phyloP scores from a whole-genome alignment of 345 rosid species.

The Brassica juncea region DNA sequence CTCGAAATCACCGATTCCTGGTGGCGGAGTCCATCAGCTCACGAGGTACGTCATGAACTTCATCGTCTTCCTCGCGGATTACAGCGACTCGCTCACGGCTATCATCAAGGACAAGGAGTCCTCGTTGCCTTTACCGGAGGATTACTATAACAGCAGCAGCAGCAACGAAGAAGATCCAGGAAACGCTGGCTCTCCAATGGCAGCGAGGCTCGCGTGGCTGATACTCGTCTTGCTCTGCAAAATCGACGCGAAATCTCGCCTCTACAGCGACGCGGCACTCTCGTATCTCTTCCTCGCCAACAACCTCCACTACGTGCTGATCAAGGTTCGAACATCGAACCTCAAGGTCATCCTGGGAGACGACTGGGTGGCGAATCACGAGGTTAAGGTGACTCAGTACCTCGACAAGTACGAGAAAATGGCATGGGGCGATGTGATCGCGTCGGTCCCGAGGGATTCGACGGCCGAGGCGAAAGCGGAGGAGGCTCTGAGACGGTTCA shows the following conservation, averaged over 20 bases:
- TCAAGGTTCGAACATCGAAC: conserved; percentile 56
- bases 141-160: conserved; percentile 41
- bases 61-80: conserved; percentile 67
- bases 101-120: conserved; percentile 52
- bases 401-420: conserved; percentile 57
- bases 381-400: conserved; percentile 56
- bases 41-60: conserved; percentile 93
- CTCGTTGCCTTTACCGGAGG: conserved; percentile 55
- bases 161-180: conserved; percentile 28
- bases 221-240: conserved; percentile 36
- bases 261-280: conserved; percentile 35
- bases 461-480: conserved; percentile 29
- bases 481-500: conserved; percentile 51
- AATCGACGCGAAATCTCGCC: conserved; percentile 42
- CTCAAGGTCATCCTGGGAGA: conserved; percentile 57
- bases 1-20: conserved; percentile 57
- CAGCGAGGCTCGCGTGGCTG: conserved; percentile 35
- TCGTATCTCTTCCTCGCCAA: conserved; percentile 49
- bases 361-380: conserved; percentile 63
- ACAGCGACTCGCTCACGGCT: conserved; percentile 55
- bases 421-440: conserved; percentile 60
- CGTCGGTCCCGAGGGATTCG: conserved; percentile 43
- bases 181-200: conserved; percentile 27
- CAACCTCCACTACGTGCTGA: conserved; percentile 65
- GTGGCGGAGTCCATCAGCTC: conserved; percentile 84